phyloP scores from a whole-genome alignment of 352 stramenopile genomes.

The Peronospora belbahrii region DNA sequence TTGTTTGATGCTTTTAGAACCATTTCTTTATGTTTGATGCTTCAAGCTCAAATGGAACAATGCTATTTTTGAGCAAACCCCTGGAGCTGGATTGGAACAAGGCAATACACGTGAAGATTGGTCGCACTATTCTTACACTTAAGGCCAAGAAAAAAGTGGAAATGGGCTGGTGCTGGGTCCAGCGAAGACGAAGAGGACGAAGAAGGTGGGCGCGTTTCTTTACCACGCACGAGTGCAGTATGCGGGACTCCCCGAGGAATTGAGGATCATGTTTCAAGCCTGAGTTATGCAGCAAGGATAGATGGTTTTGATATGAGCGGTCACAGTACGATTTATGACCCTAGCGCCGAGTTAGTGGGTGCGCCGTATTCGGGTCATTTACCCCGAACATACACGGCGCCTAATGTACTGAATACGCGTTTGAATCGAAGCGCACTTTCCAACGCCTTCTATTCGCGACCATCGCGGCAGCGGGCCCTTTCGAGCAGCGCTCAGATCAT shows the following conservation, averaged over 20 bases:
- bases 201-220: slow-evolving; percentile 23
- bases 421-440: slow-evolving; percentile 17
- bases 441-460: slow-evolving; percentile 5
- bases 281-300: slow-evolving; percentile 11
- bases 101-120: slow-evolving; percentile 76
- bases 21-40: slow-evolving; percentile 74
- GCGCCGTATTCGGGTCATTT: slow-evolving; percentile 18
- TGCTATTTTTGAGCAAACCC: slow-evolving; percentile 75
- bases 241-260: slow-evolving; percentile 7
- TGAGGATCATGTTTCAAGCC: slow-evolving; percentile 18
- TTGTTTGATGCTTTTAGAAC: slow-evolving; percentile 30
- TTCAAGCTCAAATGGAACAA: slow-evolving; percentile 76
- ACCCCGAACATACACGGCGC: slow-evolving; percentile 27
- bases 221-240: slow-evolving; percentile 14
- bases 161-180: slow-evolving; percentile 45
- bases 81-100: slow-evolving; percentile 82
- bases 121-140: slow-evolving; percentile 74
- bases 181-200: slow-evolving; percentile 33
- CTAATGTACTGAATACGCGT: slow-evolving; percentile 26
- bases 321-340: slow-evolving; percentile 28
- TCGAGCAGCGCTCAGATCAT: slow-evolving; percentile 18
- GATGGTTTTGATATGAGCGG: slow-evolving; percentile 34
- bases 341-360: slow-evolving; percentile 38
- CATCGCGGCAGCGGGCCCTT: slow-evolving; percentile 21
- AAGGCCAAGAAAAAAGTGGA: slow-evolving; percentile 82